Evolutionary conservation across 2,329 filamentous ascomycete genomes (phyloP).

Genomic region (Pseudofabraea citricarpa): DNA sequence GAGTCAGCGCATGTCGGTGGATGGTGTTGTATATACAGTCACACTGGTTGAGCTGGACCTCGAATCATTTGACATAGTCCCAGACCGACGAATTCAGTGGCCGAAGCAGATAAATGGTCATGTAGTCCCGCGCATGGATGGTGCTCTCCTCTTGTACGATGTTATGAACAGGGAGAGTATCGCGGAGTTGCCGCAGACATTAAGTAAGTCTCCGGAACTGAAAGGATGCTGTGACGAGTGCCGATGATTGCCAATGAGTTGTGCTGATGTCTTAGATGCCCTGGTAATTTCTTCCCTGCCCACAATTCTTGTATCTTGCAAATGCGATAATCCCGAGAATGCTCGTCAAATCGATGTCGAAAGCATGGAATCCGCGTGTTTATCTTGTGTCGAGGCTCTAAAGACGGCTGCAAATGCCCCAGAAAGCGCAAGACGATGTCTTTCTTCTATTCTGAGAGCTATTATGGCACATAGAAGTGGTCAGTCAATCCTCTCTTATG

Average conservation of each 20-base stretch:
- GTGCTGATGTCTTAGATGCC: constrained; percentile 50
- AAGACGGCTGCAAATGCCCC: constrained; percentile 67
- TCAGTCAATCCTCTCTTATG: too few relatives aligned
- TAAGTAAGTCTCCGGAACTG: constrained; percentile 58
- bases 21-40: constrained; percentile 52
- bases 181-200: constrained; percentile 65
- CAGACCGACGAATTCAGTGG: constrained; percentile 57
- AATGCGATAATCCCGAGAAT: constrained; percentile 75
- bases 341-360: constrained; percentile 67
- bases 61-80: constrained; percentile 58
- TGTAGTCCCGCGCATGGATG: constrained; percentile 72
- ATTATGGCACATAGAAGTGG: constrained; percentile 65
- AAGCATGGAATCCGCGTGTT: constrained; percentile 60
- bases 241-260: constrained; percentile 8
- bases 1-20: constrained; percentile 52
- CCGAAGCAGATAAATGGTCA: constrained; percentile 65
- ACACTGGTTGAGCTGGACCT: constrained; percentile 62
- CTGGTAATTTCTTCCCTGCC: constrained; percentile 70
- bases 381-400: constrained; percentile 66
- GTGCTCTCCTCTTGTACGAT: constrained; percentile 82
- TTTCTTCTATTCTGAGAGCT: constrained; percentile 69
- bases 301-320: constrained; percentile 78
- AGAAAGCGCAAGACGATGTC: constrained; percentile 69
- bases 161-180: constrained; percentile 75
- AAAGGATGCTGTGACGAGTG: constrained; percentile 1